phyloP scores from a whole-genome alignment of 2,329 filamentous ascomycete genomes.

The Nemania abortiva region DNA sequence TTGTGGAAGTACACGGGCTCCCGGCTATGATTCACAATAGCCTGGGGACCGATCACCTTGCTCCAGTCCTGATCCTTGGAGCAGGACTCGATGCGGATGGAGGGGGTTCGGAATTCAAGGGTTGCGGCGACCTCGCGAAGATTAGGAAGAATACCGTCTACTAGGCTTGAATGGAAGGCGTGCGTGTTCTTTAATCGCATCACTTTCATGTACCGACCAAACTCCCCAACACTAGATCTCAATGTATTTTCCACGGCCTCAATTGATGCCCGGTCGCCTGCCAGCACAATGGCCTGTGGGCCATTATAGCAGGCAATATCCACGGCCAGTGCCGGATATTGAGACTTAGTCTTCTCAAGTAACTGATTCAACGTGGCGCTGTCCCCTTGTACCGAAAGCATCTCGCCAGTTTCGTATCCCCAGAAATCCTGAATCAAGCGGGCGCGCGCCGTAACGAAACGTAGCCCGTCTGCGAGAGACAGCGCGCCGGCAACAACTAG shows the following conservation, averaged over 20 bases:
- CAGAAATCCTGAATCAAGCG: not conserved
- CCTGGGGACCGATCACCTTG: not conserved
- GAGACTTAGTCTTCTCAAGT: not conserved
- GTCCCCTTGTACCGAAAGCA: not conserved
- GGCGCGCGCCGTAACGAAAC: slow-evolving; percentile 45
- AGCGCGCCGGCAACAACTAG: not conserved
- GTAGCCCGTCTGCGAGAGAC: not conserved
- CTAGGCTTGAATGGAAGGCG: slow-evolving; percentile 1
- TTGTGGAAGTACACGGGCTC: slow-evolving; percentile 49
- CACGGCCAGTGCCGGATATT: not conserved
- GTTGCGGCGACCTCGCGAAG: not conserved
- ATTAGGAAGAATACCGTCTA: not conserved
- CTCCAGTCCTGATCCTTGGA: not conserved
- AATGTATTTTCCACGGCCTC: not conserved
- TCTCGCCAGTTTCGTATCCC: not conserved
- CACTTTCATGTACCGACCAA: not conserved
- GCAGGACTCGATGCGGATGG: slow-evolving; percentile 3
- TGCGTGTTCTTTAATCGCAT: not conserved
- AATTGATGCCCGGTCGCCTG: not conserved
- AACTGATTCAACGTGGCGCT: not conserved
- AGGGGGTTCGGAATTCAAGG: not conserved
- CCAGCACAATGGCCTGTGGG: not conserved
- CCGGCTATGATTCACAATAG: slow-evolving; percentile 42
- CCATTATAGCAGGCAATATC: slow-evolving; percentile 29
- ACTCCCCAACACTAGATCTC: not conserved